phyloP scores from a whole-genome alignment of 495 filamentous ascomycete genomes.

The Podospora bellae-mahoneyi region DNA sequence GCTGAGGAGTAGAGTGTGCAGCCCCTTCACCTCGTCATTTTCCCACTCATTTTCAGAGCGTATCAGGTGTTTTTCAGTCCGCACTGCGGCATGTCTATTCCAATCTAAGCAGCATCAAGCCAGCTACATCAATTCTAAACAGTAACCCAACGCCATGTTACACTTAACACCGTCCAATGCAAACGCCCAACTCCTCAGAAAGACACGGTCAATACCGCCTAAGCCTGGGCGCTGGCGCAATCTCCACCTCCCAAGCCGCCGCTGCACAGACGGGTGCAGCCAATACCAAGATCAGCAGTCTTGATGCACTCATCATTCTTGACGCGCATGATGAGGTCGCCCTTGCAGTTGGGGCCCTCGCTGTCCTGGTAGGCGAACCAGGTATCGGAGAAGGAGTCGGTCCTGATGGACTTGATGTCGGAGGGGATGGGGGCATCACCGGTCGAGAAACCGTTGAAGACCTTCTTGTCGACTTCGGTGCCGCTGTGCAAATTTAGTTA shows the following conservation, averaged over 20 bases:
- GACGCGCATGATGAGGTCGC: conserved; percentile 13
- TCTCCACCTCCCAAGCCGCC: not conserved
- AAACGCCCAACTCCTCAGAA: not conserved
- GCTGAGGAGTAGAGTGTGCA: not conserved
- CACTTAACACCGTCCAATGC: not conserved
- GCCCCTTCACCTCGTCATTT: too few relatives aligned
- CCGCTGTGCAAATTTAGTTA: not conserved
- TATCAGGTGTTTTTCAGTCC: too few relatives aligned
- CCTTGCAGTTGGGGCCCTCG: conserved; percentile 18
- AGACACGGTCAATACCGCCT: not conserved
- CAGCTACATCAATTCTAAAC: not conserved
- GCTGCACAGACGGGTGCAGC: not conserved
- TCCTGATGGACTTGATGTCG: conserved; percentile 20
- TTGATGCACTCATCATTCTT: conserved; percentile 12
- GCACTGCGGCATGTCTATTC: not conserved
- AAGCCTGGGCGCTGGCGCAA: not conserved
- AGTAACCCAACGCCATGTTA: not conserved
- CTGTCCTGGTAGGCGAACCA: conserved; percentile 20
- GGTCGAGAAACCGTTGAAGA: conserved; percentile 16
- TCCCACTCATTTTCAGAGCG: too few relatives aligned
- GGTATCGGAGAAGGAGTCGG: conserved; percentile 9
- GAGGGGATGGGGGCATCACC: conserved; percentile 16
- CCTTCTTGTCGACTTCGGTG: conserved; percentile 17
- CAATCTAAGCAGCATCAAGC: not conserved
- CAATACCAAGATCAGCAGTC: conserved; percentile 5